Evolutionary conservation across 2,329 filamentous ascomycete genomes (phyloP), one percentile per base, ranked within the genome.

Genomic region (Aspergillus floridensis): DNA sequence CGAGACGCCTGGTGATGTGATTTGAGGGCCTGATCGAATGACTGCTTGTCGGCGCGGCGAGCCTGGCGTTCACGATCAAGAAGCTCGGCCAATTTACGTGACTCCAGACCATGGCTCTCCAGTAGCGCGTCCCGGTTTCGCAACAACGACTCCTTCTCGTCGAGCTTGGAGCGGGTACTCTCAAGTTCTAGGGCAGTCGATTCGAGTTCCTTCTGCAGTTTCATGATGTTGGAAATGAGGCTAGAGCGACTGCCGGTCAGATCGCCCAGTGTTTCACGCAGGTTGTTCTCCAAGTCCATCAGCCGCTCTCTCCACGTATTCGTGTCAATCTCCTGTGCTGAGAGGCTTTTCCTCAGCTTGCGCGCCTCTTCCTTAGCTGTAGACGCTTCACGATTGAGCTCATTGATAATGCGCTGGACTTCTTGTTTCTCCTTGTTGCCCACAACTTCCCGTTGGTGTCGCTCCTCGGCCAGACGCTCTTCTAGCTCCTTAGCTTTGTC

Each of bases 351-450:
- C 70, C 91, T 89, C 65, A 98, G 80, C 69, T 86, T 86, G 64
- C 92, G 85, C 26, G 88, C 85, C 71, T 98, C 95, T 63, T 98
- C 95, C 78, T 95, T 96, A 63, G 91, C 87, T 29, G 84, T 82
- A 5, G 88, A 88, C 24, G 88, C 85, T 75, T 98, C 93, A 46
- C 87, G 84, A 72, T 97, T 98, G 65, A 98, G 88, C 65, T 97
- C 92, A 70, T 96, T 93, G 71, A 98, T 87, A 64, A 96, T 86
- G 74, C 93, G 90, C 77, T 98, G 93, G 54, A 96, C 90, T 72
- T 98, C 93, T 72, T 96, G 90, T 79, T 98, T 96, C 77, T 96
- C 93, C 69, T 91, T 88, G 70, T 86, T 89, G 50, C 92, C 91
- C 57, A 97, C 85, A 52, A 93, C 85, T 73, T 98, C 93, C 49